Base-by-base conservation (phyloP, 768 basidiomycete genomes). In the Pseudohyphozyma bogoriensis region DNA sequence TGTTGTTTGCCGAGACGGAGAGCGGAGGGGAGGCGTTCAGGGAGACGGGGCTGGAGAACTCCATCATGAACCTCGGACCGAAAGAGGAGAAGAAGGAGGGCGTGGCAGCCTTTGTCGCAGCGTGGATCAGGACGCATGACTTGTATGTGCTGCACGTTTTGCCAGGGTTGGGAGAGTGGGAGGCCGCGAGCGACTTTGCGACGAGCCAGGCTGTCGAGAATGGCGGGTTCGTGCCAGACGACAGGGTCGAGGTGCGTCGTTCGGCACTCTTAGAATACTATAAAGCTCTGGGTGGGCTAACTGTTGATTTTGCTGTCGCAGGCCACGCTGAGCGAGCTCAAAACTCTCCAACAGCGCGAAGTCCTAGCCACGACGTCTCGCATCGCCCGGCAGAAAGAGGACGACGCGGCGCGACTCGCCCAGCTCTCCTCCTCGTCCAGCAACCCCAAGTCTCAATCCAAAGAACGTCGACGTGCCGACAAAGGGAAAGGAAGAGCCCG, bases 201-300 rank as follows among this genome's bases (percentile, higher is more conserved):
- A 32, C 61, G 8, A 15, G 55, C 11, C 65, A 66, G 24, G 49
- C 56, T 11, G 42, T 51, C 22, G 65, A 66, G 56, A 66, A 63
- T 20, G 65, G 65, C 3, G 61, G 65, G 0, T 66, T 58, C 58
- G 59, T 66, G 8, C 65, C 61, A 11, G 61, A 66, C 26, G 39
- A 37, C 32, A 33, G 65, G 16, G 61, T 66, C 53, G 65, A 66
- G 56, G 65, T 66, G 47, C 29, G 60, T n/a, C 26, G 28, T 22
- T 13, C 16, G 1, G 3, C 24, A 12, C 42, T 22, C 42, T 16
- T 44, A 12, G n/a, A n/a, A 6, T 11, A 15, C 46, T 18, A 5
- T 15, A 15, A 22, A 42, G 24, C 31, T 20, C 36, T 11, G 13
- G 24, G 24, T 26, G 42, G 29, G 47, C n/a, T 51, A 2, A 22